phyloP scores from a whole-genome alignment of 1,139 yeast species.

The Sugiyamaella neomexicana region DNA sequence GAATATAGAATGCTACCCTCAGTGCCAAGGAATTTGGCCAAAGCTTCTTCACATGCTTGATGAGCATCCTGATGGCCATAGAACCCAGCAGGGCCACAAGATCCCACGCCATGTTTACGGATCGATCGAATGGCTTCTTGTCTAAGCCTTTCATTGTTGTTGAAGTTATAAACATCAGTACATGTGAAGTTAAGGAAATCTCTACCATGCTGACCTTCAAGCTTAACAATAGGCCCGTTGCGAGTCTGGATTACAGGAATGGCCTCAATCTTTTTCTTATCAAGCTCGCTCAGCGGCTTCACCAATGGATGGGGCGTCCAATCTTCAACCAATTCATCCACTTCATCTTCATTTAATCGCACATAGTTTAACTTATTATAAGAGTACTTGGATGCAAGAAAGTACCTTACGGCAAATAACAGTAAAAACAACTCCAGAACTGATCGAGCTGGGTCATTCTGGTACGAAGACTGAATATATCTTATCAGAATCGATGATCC shows the following conservation, averaged over 20 bases:
- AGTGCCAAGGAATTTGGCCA: slow-evolving; percentile 72
- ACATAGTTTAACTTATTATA: slow-evolving; percentile 74
- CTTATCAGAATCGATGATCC: slow-evolving; percentile 77
- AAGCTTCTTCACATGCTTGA: slow-evolving; percentile 70
- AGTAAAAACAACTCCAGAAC: slow-evolving; percentile 74
- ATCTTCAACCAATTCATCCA: slow-evolving; percentile 80
- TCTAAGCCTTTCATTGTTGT: slow-evolving; percentile 52
- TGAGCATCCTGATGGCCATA: slow-evolving; percentile 96
- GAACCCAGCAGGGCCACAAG: slow-evolving; percentile 98
- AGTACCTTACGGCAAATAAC: slow-evolving; percentile 83
- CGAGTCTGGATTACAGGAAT: slow-evolving; percentile 65
- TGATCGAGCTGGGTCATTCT: slow-evolving; percentile 91
- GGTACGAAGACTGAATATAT: slow-evolving; percentile 85
- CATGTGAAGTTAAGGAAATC: slow-evolving; percentile 40
- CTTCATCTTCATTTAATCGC: slow-evolving; percentile 61
- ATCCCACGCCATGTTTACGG: slow-evolving; percentile 84
- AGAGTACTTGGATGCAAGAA: slow-evolving; percentile 76
- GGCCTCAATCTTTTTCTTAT: slow-evolving; percentile 60
- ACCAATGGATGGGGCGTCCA: slow-evolving; percentile 91
- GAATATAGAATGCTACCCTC: slow-evolving; percentile 85
- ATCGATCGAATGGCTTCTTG: slow-evolving; percentile 62
- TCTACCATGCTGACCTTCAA: slow-evolving; percentile 33
- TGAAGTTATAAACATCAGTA: slow-evolving; percentile 57
- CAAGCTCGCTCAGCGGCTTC: slow-evolving; percentile 51
- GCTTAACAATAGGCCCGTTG: slow-evolving; percentile 52